Percentiles rank a stretch among this genome's conserved stretches.
These are phyloP conservation scores for Clarkia xantiana DNA, from an alignment of 345 rosid species.

Conservation along the genomic window DNA sequence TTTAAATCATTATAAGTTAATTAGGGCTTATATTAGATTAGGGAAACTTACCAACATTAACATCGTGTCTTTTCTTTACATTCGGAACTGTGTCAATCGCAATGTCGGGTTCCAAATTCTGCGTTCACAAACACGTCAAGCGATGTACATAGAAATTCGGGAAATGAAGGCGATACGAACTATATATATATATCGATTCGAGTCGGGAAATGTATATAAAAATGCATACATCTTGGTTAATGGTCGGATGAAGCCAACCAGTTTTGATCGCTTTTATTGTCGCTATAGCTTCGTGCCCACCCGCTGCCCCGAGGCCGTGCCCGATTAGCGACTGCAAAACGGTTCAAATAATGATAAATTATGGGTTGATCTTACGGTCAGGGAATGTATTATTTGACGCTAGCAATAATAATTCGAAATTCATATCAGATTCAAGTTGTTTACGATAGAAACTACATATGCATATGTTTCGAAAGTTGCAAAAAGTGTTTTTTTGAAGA, in stretches of 20 bases:
- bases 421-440: no score
- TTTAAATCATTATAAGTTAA: no score
- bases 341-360: not conserved
- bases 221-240: constrained; percentile 47
- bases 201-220: not conserved
- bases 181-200: not conserved
- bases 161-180: not conserved
- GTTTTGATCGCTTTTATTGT: constrained; percentile 57
- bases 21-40: not conserved
- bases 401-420: no score
- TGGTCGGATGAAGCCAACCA: constrained; percentile 59
- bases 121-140: constrained; percentile 1
- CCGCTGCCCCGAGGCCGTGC: constrained; percentile 61
- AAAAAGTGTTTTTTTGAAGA: not conserved
- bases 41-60: constrained; percentile 26
- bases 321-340: constrained; percentile 44
- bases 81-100: constrained; percentile 54
- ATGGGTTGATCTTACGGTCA: no score
- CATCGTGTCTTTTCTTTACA: constrained; percentile 43
- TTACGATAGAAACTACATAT: no score
- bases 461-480: no score
- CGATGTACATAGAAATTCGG: not conserved
- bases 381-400: no score
- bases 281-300: constrained; percentile 56
- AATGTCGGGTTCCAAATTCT: constrained; percentile 41